phyloP scores from a whole-genome alignment of 352 stramenopile species.

The Proteromonas lacertae region DNA sequence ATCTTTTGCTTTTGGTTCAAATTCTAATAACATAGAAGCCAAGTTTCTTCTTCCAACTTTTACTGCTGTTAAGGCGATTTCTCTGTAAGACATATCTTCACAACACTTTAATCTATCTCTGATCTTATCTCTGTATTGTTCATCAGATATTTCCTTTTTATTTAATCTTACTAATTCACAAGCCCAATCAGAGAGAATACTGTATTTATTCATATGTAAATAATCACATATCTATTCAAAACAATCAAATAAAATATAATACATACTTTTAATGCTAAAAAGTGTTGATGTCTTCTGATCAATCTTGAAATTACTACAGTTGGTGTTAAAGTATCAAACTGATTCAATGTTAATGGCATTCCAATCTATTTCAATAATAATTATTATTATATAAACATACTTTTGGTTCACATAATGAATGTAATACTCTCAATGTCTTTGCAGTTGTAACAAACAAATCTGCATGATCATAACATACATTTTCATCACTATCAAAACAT shows the following conservation, averaged over 20 bases:
- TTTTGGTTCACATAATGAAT: slow-evolving; percentile 30
- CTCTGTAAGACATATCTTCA: slow-evolving; percentile 1
- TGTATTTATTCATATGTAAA: slow-evolving; percentile 34
- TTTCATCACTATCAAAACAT: slow-evolving; percentile 25
- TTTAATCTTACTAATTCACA: slow-evolving; percentile 26
- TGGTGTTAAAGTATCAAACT: slow-evolving; percentile 33
- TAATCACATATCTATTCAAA: slow-evolving; percentile 5
- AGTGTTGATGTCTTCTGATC: slow-evolving; percentile 34
- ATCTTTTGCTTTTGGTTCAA: slow-evolving; percentile 18
- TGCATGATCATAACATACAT: no score
- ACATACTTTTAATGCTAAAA: slow-evolving; percentile 47
- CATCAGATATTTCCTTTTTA: background rate
- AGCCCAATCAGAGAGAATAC: slow-evolving; percentile 46
- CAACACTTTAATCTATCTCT: background rate
- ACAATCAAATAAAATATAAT: no score
- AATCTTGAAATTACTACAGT: slow-evolving; percentile 41
- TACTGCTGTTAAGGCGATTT: slow-evolving; percentile 3
- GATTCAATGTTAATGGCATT: slow-evolving; percentile 29
- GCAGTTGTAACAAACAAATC: slow-evolving; percentile 48
- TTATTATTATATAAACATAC: no score
- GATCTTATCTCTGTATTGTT: background rate
- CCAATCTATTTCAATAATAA: no score
- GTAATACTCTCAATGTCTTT: slow-evolving; percentile 44
- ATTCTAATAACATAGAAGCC: slow-evolving; percentile 43
- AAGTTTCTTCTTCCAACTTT: slow-evolving; percentile 25